Conservation (phyloP, 2,329 filamentous ascomycete genomes). For the Rhytidhysteron rufulum region DNA sequence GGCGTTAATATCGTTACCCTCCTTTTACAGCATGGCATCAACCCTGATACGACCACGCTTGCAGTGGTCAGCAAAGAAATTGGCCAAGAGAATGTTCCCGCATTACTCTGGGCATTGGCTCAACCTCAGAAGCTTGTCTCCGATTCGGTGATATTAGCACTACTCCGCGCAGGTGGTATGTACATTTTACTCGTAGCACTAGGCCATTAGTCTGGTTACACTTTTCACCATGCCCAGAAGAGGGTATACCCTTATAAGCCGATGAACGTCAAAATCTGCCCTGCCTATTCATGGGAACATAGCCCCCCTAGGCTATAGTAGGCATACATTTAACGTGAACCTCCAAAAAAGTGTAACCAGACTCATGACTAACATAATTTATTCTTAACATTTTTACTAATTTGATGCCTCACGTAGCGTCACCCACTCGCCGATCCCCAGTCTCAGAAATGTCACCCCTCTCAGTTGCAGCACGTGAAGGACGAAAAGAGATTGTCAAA, state of each 20-base stretch:
- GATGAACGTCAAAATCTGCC: too few relatives aligned
- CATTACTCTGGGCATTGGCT: slow-evolving; percentile 59
- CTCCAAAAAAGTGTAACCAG: too few relatives aligned
- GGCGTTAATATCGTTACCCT: slow-evolving; percentile 16
- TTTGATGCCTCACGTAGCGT: slow-evolving; percentile 35
- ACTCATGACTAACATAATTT: too few relatives aligned
- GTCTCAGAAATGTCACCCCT: slow-evolving; percentile 55
- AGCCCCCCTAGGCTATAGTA: too few relatives aligned
- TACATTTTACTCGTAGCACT: too few relatives aligned
- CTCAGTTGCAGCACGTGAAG: slow-evolving; percentile 56
- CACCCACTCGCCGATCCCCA: slow-evolving; percentile 54
- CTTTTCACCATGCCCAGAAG: too few relatives aligned
- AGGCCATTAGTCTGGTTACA: too few relatives aligned
- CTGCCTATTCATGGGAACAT: too few relatives aligned
- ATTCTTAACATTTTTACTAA: too few relatives aligned
- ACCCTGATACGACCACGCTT: slow-evolving; percentile 40
- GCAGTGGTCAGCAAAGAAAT: slow-evolving; percentile 46
- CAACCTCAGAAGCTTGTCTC: slow-evolving; percentile 63
- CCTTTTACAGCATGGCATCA: slow-evolving; percentile 22
- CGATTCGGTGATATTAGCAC: slow-evolving; percentile 53
- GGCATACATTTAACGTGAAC: too few relatives aligned
- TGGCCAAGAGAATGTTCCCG: slow-evolving; percentile 53
- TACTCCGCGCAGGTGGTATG: slow-evolving; percentile 48
- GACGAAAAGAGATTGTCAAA: slow-evolving; percentile 56
- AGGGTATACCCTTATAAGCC: too few relatives aligned